A percentile compares a stretch with the other conserved stretches of the same genome.
Evolutionary conservation across 148 eudicot species (phyloP).

Genomic region (Cornus kousa): DNA sequence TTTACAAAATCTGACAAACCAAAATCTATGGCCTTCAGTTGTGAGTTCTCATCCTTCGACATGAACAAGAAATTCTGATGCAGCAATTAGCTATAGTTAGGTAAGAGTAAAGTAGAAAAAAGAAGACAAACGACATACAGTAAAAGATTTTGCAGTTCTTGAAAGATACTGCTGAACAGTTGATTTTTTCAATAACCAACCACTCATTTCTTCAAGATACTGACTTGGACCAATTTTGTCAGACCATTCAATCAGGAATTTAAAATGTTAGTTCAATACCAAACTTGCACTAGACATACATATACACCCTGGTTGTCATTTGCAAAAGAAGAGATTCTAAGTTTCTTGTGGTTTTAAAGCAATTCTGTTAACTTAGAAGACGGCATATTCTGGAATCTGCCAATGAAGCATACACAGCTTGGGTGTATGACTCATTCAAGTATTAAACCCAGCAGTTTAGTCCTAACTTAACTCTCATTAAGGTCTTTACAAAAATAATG

Average conservation of each 20-base stretch:
- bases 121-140: neutral
- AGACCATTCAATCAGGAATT: neutral
- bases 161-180: neutral
- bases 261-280: neutral
- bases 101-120: neutral
- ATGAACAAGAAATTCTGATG: slow-evolving; percentile 72
- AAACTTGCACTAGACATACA: neutral
- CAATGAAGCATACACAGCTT: neutral
- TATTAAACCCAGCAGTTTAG: neutral
- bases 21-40: slow-evolving; percentile 55
- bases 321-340: neutral
- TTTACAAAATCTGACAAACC: slow-evolving; percentile 54
- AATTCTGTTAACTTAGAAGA: neutral
- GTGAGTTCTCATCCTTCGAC: slow-evolving; percentile 67
- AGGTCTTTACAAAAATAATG: no score
- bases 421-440: neutral
- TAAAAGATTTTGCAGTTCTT: neutral
- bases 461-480: neutral
- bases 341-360: neutral
- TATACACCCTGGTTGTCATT: neutral
- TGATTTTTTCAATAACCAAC: neutral
- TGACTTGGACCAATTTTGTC: neutral
- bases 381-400: neutral
- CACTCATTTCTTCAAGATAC: neutral
- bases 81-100: slow-evolving; percentile 24